Conservation (phyloP, 2,329 filamentous ascomycete species). For the Malbranchea zuffiana region DNA sequence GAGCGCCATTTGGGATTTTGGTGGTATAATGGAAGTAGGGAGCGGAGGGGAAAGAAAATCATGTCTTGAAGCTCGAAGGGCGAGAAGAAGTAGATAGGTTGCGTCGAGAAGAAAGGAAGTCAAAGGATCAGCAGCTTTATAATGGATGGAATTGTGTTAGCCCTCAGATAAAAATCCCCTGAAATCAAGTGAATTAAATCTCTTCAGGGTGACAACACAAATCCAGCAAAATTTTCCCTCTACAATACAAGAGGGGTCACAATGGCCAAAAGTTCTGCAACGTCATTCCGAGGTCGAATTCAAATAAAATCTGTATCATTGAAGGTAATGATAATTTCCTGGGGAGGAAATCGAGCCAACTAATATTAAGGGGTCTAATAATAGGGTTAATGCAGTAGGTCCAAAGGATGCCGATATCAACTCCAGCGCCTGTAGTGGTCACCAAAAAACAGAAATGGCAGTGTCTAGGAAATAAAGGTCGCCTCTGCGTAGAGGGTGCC, state of each 20-base stretch:
- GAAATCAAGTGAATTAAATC: too few relatives aligned
- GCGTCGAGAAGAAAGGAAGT: too few relatives aligned
- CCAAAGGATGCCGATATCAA: slow-evolving; percentile 4
- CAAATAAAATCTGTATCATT: slow-evolving; percentile 4
- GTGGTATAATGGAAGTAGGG: too few relatives aligned
- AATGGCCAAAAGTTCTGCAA: neutral
- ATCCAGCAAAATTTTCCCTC: neutral
- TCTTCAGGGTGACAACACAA: neutral
- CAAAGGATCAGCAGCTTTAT: too few relatives aligned
- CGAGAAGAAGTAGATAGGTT: too few relatives aligned
- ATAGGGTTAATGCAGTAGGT: slow-evolving; percentile 1
- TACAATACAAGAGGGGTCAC: neutral
- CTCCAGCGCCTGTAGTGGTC: slow-evolving; percentile 14
- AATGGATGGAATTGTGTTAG: neutral
- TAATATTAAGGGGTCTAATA: slow-evolving; percentile 10
- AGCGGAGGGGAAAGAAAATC: too few relatives aligned
- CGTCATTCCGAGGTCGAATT: too few relatives aligned
- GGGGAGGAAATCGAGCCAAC: slow-evolving; percentile 1
- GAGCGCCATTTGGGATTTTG: too few relatives aligned
- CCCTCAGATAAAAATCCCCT: too few relatives aligned
- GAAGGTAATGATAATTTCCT: slow-evolving; percentile 2
- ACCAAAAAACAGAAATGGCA: slow-evolving; percentile 3
- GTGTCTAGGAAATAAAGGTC: slow-evolving; percentile 71
- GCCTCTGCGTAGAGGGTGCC: slow-evolving; percentile 77
- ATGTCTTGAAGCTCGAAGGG: too few relatives aligned